phyloP scores from a whole-genome alignment of 2,329 filamentous ascomycete genomes.

The Fusarium torulosum region DNA sequence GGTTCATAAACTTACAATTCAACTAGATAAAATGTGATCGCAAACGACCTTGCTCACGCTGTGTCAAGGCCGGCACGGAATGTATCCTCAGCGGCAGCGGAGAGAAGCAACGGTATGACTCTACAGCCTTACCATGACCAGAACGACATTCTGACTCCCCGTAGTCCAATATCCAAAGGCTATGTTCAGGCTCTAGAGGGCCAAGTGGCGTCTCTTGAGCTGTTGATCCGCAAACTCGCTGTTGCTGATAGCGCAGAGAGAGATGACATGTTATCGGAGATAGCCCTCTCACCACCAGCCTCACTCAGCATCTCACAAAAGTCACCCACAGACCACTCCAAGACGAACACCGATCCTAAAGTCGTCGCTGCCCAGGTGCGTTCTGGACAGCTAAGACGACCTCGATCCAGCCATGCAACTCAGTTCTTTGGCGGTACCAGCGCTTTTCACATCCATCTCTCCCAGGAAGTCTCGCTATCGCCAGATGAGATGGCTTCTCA shows the following conservation, averaged over 20 bases:
- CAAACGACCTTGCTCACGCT: slow-evolving; percentile 63
- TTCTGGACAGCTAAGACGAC: slow-evolving; percentile 55
- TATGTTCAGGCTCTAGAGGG: slow-evolving; percentile 63
- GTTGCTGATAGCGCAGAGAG: slow-evolving; percentile 55
- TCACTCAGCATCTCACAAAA: slow-evolving; percentile 34
- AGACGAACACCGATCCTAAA: slow-evolving; percentile 48
- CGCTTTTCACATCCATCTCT: slow-evolving; percentile 58
- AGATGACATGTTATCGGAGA: slow-evolving; percentile 57
- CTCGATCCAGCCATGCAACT: slow-evolving; percentile 56
- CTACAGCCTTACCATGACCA: not conserved
- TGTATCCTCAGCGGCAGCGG: slow-evolving; percentile 57
- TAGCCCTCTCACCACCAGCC: slow-evolving; percentile 48
- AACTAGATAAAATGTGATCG: slow-evolving; percentile 66
- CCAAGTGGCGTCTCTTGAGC: slow-evolving; percentile 60
- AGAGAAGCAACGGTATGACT: slow-evolving; percentile 57
- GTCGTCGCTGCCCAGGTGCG: slow-evolving; percentile 51
- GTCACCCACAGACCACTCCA: slow-evolving; percentile 34
- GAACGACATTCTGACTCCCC: not conserved
- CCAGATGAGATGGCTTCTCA: slow-evolving; percentile 24
- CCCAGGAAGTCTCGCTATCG: slow-evolving; percentile 45
- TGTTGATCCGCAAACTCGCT: slow-evolving; percentile 59
- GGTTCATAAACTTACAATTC: not conserved
- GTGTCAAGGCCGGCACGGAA: slow-evolving; percentile 57
- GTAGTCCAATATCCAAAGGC: slow-evolving; percentile 59
- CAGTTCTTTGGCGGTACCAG: slow-evolving; percentile 65